Base-by-base conservation (phyloP, 2,329 filamentous ascomycete species). In the Fragosphaeria purpurea region DNA sequence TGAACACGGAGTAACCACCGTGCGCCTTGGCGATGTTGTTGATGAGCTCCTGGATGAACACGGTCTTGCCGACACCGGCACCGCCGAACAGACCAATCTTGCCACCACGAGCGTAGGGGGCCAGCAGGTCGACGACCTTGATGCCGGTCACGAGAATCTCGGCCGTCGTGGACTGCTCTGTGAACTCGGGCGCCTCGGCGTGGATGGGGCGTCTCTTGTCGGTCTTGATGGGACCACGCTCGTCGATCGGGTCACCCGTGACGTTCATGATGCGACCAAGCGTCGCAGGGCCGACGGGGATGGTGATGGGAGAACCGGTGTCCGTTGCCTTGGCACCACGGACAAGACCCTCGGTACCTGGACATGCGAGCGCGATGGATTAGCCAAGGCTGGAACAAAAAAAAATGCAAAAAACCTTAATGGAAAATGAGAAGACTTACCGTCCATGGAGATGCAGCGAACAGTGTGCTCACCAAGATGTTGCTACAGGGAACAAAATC, bases 1-100 rank as follows among this genome's bases (percentile, higher is more conserved):
- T 95, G 86, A 98, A 98, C 71, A 98, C 93, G 62, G 93, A 98
- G 87, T 95, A 98, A 95, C 93, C 93, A 95, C 93, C 93, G 80
- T 98, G 93, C 65, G 93, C 93, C 84, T 97, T 97, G 77, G 93
- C 93, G 70, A 98, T 97, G 86, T 98, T 98, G 89, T 98, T 98
- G 80, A 98, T 98, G 70, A 98, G 79, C 79, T 98, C 93, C 83
- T 98, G 93, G 74, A 98, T 98, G 82, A 97, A 98, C 71, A 98
- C 93, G 72, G 93, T 98, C 86, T 98, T 98, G 75, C 93, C 93
- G 81, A 98, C 93, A 94, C 93, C 93, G 66, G 93, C 93, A 91
- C 93, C 93, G 77, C 93, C 93, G 79, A 98, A 98, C 64, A 98
- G 89, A 88, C 93, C 93, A 82, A 98, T 98, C 86, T 98, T 98